These are phyloP conservation scores for Trichoderma polysporum DNA, from an alignment of 2,329 filamentous ascomycete genomes.

Conservation along the genomic window DNA sequence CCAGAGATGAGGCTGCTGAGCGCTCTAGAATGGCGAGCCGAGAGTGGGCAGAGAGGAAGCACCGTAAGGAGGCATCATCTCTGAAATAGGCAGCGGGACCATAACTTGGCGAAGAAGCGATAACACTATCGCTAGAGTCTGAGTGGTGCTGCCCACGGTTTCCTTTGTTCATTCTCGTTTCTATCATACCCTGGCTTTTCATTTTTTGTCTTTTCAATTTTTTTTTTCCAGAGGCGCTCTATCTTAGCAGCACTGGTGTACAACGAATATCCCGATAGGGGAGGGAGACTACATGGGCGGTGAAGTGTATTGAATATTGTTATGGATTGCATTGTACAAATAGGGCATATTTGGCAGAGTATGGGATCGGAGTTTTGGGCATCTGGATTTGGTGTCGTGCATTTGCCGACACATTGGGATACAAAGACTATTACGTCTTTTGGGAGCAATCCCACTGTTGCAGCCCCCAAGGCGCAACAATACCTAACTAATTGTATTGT, in stretches of 20 bases:
- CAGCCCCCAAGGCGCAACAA: not conserved
- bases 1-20: slow-evolving; percentile 61
- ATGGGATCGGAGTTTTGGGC: not conserved
- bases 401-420: not conserved
- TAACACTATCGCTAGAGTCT: not conserved
- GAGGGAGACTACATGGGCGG: not conserved
- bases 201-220: not conserved
- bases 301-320: not conserved
- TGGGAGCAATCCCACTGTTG: slow-evolving; percentile 9
- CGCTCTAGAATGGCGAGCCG: slow-evolving; percentile 58
- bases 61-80: slow-evolving; percentile 37
- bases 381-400: not conserved
- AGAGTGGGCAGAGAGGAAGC: slow-evolving; percentile 62
- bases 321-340: not conserved
- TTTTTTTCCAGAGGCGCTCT: not conserved
- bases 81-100: not conserved
- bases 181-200: not conserved
- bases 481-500: not conserved
- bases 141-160: not conserved
- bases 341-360: not conserved
- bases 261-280: not conserved
- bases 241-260: not conserved
- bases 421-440: not conserved
- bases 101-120: not conserved
- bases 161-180: not conserved